phyloP scores from a whole-genome alignment of 345 rosid species.

The Melaleuca quinquenervia region DNA sequence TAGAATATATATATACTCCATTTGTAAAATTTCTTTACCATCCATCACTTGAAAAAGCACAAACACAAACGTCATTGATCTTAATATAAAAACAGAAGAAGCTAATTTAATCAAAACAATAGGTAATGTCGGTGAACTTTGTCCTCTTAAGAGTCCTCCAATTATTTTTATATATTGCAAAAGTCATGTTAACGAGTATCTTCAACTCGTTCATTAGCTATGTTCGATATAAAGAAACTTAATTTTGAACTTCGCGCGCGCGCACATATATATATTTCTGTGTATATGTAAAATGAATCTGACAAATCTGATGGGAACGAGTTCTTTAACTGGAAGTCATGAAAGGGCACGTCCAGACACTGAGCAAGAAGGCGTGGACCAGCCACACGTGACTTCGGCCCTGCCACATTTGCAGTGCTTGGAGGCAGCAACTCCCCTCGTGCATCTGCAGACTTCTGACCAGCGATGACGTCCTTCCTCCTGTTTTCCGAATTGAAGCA shows the following conservation, averaged over 20 bases:
- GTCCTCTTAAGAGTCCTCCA: background rate
- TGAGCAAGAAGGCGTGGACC: background rate
- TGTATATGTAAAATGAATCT: background rate
- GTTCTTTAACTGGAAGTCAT: background rate
- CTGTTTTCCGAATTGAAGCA: background rate
- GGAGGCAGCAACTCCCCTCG: background rate
- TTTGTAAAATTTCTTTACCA: background rate
- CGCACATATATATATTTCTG: background rate
- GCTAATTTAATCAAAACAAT: background rate
- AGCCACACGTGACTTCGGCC: constrained; percentile 7
- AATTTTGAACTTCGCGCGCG: background rate
- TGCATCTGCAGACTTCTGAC: constrained; percentile 6
- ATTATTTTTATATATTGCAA: background rate
- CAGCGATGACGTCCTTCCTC: background rate
- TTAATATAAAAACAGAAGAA: background rate
- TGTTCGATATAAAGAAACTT: background rate
- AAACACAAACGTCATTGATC: background rate
- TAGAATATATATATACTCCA: background rate
- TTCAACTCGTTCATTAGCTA: background rate
- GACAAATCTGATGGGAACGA: background rate
- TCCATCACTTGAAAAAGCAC: background rate
- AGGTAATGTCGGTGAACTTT: background rate
- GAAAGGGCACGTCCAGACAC: background rate
- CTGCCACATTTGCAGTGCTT: background rate
- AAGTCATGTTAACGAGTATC: background rate